A percentile compares a stretch with the other conserved stretches of the same genome.
phyloP scores from a whole-genome alignment of 2,329 filamentous ascomycete genomes.

The Fusarium secorum region DNA sequence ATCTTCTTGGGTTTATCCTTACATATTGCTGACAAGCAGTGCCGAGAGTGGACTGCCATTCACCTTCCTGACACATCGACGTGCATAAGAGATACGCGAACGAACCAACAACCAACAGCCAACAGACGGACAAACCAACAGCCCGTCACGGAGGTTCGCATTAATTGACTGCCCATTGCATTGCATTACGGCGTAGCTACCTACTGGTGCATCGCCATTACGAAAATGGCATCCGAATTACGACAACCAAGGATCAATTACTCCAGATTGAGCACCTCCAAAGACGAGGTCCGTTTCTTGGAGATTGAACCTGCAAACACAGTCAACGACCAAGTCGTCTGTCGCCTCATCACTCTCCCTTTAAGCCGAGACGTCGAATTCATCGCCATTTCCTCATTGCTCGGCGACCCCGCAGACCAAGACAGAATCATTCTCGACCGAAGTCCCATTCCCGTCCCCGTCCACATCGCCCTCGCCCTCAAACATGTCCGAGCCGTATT shows the following conservation, averaged over 20 bases:
- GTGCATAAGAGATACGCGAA: neutral
- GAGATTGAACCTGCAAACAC: conserved; percentile 43
- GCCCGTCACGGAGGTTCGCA: neutral
- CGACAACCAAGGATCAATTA: conserved; percentile 20
- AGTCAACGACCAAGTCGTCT: conserved; percentile 44
- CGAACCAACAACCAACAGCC: neutral
- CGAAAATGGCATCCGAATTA: conserved; percentile 11
- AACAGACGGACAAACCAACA: neutral
- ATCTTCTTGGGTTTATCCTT: neutral
- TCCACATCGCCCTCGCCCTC: conserved; percentile 44
- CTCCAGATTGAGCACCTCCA: conserved; percentile 18
- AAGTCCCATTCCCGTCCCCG: conserved; percentile 38
- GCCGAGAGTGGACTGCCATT: neutral
- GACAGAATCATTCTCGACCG: conserved; percentile 45
- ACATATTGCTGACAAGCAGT: neutral
- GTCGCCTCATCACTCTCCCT: conserved; percentile 44
- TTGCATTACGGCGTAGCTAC: neutral
- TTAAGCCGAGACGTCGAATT: conserved; percentile 41
- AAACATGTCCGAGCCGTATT: conserved; percentile 47
- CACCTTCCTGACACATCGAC: neutral
- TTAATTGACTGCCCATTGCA: neutral
- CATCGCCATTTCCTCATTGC: conserved; percentile 44
- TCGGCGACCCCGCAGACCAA: conserved; percentile 41
- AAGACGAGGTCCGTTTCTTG: conserved; percentile 45
- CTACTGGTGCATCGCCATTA: neutral